phyloP scores from a whole-genome alignment of 805 yeast genomes.

The Metschnikowia sp. region DNA sequence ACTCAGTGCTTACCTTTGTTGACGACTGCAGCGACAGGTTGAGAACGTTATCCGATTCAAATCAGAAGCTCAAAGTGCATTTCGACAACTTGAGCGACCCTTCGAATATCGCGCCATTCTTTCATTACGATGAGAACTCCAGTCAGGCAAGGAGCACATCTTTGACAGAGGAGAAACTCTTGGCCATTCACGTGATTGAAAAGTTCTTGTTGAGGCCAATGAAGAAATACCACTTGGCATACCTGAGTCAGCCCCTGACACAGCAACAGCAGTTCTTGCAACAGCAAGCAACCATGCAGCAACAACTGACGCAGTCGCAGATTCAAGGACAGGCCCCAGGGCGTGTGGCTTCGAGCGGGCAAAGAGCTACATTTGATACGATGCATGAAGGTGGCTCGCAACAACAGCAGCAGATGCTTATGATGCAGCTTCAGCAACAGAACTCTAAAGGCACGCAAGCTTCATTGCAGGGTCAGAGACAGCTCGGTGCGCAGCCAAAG shows the following conservation, averaged over 20 bases:
- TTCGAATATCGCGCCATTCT: constrained; percentile 40
- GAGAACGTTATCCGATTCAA: constrained; percentile 32
- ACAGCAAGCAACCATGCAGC: constrained; percentile 30
- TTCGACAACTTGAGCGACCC: constrained; percentile 29
- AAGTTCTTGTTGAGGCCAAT: constrained; percentile 38
- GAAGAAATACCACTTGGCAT: constrained; percentile 44
- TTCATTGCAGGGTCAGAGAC: constrained; percentile 2
- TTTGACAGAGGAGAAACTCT: constrained; percentile 33
- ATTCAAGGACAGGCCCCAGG: constrained; percentile 12
- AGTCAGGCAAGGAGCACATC: constrained; percentile 28
- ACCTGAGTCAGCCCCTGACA: constrained; percentile 40
- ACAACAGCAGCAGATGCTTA: constrained; percentile 11
- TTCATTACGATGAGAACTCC: constrained; percentile 41
- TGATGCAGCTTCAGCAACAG: constrained; percentile 16
- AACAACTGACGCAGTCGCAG: constrained; percentile 12
- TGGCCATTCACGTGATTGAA: constrained; percentile 41
- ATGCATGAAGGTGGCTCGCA: not conserved
- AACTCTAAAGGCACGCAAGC: not conserved
- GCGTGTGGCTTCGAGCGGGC: constrained; percentile 6
- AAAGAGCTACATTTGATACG: not conserved
- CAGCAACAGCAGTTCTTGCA: constrained; percentile 25
- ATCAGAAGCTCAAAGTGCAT: constrained; percentile 38
- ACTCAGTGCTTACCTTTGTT: constrained; percentile 44
- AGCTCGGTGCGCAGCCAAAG: not conserved
- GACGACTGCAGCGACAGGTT: constrained; percentile 46